Conservation (phyloP, 129 eudicot genomes). For the Solidago caesia region DNA sequence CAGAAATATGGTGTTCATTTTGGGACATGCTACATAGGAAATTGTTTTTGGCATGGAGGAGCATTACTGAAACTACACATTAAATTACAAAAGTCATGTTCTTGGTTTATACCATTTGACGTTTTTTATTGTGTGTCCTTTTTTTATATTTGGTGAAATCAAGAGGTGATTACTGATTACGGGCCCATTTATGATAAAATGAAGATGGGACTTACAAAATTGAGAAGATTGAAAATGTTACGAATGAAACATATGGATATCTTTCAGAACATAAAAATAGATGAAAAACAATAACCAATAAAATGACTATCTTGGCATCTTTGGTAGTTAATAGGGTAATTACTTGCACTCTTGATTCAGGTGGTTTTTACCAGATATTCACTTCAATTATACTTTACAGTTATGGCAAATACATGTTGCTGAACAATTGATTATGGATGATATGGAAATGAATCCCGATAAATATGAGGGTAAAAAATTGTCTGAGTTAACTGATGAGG, state of each 20-base stretch:
- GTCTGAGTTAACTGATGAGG: constrained; percentile 81
- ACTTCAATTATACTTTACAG: constrained; percentile 40
- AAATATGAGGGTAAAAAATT: constrained; percentile 71
- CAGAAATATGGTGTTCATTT: too few species aligned
- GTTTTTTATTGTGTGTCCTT: neutral
- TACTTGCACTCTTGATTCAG: neutral
- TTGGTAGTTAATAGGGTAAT: neutral
- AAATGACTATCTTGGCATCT: neutral
- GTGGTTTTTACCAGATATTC: neutral
- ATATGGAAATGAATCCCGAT: constrained; percentile 79
- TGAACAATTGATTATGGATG: constrained; percentile 93
- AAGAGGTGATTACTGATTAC: neutral
- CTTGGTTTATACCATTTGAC: neutral
- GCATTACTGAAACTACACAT: too few species aligned
- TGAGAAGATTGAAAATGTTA: neutral
- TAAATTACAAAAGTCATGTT: too few species aligned
- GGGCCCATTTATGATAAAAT: neutral
- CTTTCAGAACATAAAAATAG: neutral
- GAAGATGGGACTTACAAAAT: neutral
- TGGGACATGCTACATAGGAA: too few species aligned
- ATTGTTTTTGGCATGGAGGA: too few species aligned
- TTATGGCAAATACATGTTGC: constrained; percentile 94
- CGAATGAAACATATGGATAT: neutral
- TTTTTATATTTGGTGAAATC: neutral
- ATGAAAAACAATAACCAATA: neutral